Percentiles rank a stretch among this genome's conserved stretches.
phyloP scores from a whole-genome alignment of 2,329 filamentous ascomycete species.

The Emericellopsis atlantica region DNA sequence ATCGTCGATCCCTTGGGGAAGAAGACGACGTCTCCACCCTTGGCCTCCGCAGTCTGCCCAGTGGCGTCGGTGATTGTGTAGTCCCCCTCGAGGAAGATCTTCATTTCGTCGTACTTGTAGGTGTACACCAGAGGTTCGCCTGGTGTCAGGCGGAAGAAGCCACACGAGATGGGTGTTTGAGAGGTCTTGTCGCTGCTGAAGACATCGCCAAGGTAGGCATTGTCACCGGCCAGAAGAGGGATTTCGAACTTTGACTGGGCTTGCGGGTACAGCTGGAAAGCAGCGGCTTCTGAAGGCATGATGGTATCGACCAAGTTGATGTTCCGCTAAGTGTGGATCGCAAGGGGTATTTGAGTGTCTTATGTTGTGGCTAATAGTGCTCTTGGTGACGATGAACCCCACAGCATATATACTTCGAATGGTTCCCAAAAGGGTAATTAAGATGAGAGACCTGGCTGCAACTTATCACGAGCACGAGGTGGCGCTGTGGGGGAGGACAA shows the following conservation, averaged over 20 bases:
- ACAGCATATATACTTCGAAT: too few relatives aligned
- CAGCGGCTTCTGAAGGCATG: neutral
- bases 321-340: too few relatives aligned
- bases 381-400: too few relatives aligned
- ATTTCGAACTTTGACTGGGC: constrained; percentile 49
- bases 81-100: constrained; percentile 57
- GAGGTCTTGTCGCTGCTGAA: constrained; percentile 39
- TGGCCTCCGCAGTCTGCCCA: constrained; percentile 44
- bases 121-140: constrained; percentile 55
- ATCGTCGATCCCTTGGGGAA: constrained; percentile 55
- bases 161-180: constrained; percentile 47
- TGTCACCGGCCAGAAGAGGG: constrained; percentile 54
- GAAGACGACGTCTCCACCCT: constrained; percentile 53
- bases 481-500: too few relatives aligned
- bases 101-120: constrained; percentile 63
- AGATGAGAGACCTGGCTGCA: too few relatives aligned
- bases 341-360: too few relatives aligned
- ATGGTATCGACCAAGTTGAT: too few relatives aligned
- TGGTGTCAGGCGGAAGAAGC: constrained; percentile 56
- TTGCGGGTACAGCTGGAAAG: constrained; percentile 40
- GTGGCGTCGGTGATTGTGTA: constrained; percentile 53
- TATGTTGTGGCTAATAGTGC: too few relatives aligned
- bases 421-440: too few relatives aligned
- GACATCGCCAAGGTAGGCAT: constrained; percentile 55
- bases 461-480: too few relatives aligned